Conservation (phyloP, 768 basidiomycete species). For the Trametes cingulata region DNA sequence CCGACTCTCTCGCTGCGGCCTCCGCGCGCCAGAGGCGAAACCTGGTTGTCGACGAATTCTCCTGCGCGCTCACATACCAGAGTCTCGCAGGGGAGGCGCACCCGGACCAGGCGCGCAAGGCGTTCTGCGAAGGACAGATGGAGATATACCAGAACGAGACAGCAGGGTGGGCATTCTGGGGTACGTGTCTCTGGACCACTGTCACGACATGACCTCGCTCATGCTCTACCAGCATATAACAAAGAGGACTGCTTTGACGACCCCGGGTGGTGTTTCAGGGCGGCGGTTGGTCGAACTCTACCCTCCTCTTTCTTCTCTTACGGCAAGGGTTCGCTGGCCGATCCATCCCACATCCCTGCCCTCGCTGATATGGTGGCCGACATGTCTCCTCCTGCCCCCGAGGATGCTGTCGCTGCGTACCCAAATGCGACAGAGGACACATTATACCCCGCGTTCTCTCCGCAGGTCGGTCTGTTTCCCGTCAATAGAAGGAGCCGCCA, state of each 20-base stretch:
- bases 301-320: conserved; percentile 62
- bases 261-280: conserved; percentile 69
- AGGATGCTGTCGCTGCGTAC: conserved; percentile 4
- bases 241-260: conserved; percentile 62
- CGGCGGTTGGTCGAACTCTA: conserved; percentile 55
- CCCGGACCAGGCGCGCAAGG: conserved; percentile 42
- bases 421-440: background rate
- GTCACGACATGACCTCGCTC: background rate
- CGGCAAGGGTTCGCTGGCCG: conserved; percentile 31
- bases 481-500: background rate
- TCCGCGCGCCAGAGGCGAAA: conserved; percentile 39
- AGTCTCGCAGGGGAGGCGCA: conserved; percentile 53
- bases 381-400: conserved; percentile 21
- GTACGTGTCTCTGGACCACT: conserved; percentile 37
- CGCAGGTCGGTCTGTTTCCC: conserved; percentile 3
- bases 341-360: conserved; percentile 27
- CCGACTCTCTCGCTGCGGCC: conserved; percentile 30
- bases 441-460: background rate
- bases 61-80: conserved; percentile 47
- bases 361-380: conserved; percentile 22
- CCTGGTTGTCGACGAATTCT: conserved; percentile 54
- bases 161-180: conserved; percentile 73
- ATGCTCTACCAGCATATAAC: conserved; percentile 46
- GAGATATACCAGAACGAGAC: conserved; percentile 54
- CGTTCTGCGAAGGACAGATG: conserved; percentile 62